Evolutionary conservation across 2,329 filamentous ascomycete species (phyloP).

Genomic region (Didymella pinodella): DNA sequence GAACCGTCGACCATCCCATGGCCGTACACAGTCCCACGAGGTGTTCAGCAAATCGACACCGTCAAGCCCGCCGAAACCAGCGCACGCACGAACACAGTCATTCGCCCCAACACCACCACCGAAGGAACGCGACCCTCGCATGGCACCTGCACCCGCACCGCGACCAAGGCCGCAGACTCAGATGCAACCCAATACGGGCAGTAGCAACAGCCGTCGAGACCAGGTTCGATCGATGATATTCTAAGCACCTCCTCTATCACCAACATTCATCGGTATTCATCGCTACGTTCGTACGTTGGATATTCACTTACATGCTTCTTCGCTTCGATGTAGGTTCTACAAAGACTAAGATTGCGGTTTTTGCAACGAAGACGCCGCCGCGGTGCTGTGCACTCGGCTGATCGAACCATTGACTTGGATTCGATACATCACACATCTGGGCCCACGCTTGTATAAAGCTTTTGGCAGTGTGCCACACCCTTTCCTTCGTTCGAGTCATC

Average conservation of each 20-base stretch:
- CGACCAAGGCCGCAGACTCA: slow-evolving; percentile 44
- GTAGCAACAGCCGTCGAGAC: slow-evolving; percentile 41
- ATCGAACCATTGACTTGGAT: slow-evolving; percentile 6
- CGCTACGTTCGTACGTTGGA: slow-evolving; percentile 24
- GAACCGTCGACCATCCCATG: slow-evolving; percentile 32
- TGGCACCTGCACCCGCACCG: slow-evolving; percentile 39
- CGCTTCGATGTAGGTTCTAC: slow-evolving; percentile 36
- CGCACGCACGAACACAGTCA: slow-evolving; percentile 45
- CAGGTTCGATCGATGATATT: slow-evolving; percentile 55
- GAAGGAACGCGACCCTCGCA: slow-evolving; percentile 40
- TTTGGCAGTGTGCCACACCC: background rate
- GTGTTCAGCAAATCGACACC: slow-evolving; percentile 37
- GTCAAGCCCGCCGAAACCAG: slow-evolving; percentile 41
- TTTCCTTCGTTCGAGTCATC: slow-evolving; percentile 7
- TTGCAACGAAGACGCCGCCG: slow-evolving; percentile 18
- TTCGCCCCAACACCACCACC: slow-evolving; percentile 43
- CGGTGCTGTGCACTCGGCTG: slow-evolving; percentile 17
- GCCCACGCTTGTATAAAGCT: slow-evolving; percentile 14
- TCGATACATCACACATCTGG: background rate
- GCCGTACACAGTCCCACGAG: slow-evolving; percentile 46
- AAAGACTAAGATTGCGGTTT: slow-evolving; percentile 37
- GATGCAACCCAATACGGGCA: slow-evolving; percentile 26
- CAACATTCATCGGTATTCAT: slow-evolving; percentile 36
- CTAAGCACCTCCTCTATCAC: slow-evolving; percentile 37
- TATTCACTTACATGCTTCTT: slow-evolving; percentile 40